Conservation (phyloP, 2,329 filamentous ascomycete species). For the Cordyceps tenuipes region DNA sequence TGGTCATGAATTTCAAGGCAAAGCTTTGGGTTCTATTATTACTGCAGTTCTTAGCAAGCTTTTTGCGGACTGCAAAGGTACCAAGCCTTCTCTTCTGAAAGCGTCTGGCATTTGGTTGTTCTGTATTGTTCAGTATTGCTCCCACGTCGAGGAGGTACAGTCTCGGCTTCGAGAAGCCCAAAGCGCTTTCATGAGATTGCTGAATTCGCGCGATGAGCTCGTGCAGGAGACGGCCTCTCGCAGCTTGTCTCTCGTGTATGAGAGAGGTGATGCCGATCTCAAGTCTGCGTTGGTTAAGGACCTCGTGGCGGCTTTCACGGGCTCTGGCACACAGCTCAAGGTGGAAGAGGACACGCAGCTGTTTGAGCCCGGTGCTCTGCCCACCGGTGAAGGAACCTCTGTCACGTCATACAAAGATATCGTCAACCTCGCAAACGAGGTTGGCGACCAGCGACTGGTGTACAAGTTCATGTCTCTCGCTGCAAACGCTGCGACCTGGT, state of each 20-base stretch:
- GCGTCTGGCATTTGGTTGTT: conserved; percentile 94
- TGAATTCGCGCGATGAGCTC: conserved; percentile 83
- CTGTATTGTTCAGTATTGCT: conserved; percentile 83
- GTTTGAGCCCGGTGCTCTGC: conserved; percentile 83
- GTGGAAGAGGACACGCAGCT: conserved; percentile 87
- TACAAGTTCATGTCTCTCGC: conserved; percentile 98
- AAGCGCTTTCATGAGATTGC: conserved; percentile 75
- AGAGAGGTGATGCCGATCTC: conserved; percentile 74
- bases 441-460: conserved; percentile 90
- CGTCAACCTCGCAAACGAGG: conserved; percentile 88
- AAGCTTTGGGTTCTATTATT: conserved; percentile 35
- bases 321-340: conserved; percentile 64
- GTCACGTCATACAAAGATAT: conserved; percentile 98
- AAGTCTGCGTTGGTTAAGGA: conserved; percentile 80
- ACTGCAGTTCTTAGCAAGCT: conserved; percentile 60
- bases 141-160: conserved; percentile 68
- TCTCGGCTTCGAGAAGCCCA: conserved; percentile 69
- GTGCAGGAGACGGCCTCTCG: conserved; percentile 93
- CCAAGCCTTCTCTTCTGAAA: conserved; percentile 83
- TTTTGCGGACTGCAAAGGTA: conserved; percentile 67
- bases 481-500: conserved; percentile 94
- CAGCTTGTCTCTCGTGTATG: conserved; percentile 86
- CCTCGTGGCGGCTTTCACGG: conserved; percentile 81
- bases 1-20: conserved; percentile 26
- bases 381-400: conserved; percentile 80